phyloP scores from a whole-genome alignment of 768 basidiomycete genomes.

The Tephrocybe rancida region DNA sequence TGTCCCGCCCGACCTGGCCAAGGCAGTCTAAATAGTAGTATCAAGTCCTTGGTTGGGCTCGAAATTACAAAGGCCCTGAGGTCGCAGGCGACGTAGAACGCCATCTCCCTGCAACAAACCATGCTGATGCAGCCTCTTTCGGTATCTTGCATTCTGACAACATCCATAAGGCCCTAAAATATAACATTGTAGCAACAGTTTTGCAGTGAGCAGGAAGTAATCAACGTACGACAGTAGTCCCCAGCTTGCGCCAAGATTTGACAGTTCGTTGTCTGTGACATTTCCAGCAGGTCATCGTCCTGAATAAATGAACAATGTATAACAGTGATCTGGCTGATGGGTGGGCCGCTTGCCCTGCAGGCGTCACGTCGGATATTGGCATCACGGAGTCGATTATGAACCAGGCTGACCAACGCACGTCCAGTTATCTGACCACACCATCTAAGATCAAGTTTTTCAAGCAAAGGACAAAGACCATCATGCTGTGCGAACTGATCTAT shows the following conservation, averaged over 20 bases:
- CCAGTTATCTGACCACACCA: slow-evolving; percentile 63
- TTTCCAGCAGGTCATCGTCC: slow-evolving; percentile 52
- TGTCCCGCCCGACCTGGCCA: too few relatives aligned
- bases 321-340: slow-evolving; percentile 48
- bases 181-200: slow-evolving; percentile 14
- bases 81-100: too few relatives aligned
- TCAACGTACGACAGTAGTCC: slow-evolving; percentile 58
- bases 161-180: slow-evolving; percentile 45
- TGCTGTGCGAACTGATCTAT: slow-evolving; percentile 40
- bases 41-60: too few relatives aligned
- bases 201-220: background rate
- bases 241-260: slow-evolving; percentile 42
- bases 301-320: slow-evolving; percentile 61
- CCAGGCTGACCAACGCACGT: slow-evolving; percentile 50
- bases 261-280: slow-evolving; percentile 50
- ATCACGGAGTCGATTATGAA: slow-evolving; percentile 35
- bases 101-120: slow-evolving; percentile 1
- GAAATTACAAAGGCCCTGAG: too few relatives aligned
- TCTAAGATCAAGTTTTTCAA: slow-evolving; percentile 53
- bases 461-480: slow-evolving; percentile 45
- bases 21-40: too few relatives aligned
- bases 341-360: slow-evolving; percentile 10
- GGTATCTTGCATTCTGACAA: slow-evolving; percentile 58
- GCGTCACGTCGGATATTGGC: background rate
- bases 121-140: slow-evolving; percentile 47